phyloP scores from a whole-genome alignment of 176 grass and related monocot species.

The Eleusine indica region DNA sequence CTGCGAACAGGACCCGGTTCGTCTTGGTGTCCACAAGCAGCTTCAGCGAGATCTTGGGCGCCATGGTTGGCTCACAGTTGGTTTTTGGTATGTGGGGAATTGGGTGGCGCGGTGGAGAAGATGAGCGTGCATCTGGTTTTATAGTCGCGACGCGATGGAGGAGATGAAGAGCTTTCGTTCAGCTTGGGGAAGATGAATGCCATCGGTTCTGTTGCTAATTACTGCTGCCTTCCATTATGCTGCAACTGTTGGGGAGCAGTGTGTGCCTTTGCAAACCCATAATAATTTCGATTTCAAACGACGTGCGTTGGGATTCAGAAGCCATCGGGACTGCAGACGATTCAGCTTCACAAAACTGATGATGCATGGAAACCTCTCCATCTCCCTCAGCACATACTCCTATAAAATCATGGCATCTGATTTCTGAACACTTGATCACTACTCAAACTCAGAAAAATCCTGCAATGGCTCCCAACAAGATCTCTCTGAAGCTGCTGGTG shows the following conservation, averaged over 20 bases:
- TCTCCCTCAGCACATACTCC: neutral
- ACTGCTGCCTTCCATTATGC: too few relatives aligned
- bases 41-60: conserved; percentile 44
- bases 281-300: too few relatives aligned
- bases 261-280: too few relatives aligned
- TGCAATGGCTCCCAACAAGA: conserved; percentile 39
- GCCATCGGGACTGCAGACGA: neutral
- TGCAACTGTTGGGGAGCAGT: neutral
- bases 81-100: too few relatives aligned
- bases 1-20: conserved; percentile 44
- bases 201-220: too few relatives aligned
- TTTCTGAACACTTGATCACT: too few relatives aligned
- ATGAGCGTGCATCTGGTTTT: neutral
- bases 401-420: too few relatives aligned
- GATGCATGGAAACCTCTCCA: neutral
- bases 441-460: too few relatives aligned
- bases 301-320: too few relatives aligned
- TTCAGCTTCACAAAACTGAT: neutral
- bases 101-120: too few relatives aligned
- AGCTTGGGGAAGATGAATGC: too few relatives aligned
- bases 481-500: conserved; percentile 46
- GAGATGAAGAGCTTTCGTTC: neutral
- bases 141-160: neutral
- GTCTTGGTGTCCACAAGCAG: conserved; percentile 43
- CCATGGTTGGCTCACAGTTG: neutral